Conservation (phyloP, 2,329 filamentous ascomycete genomes). For the Pyricularia pennisetigena region DNA sequence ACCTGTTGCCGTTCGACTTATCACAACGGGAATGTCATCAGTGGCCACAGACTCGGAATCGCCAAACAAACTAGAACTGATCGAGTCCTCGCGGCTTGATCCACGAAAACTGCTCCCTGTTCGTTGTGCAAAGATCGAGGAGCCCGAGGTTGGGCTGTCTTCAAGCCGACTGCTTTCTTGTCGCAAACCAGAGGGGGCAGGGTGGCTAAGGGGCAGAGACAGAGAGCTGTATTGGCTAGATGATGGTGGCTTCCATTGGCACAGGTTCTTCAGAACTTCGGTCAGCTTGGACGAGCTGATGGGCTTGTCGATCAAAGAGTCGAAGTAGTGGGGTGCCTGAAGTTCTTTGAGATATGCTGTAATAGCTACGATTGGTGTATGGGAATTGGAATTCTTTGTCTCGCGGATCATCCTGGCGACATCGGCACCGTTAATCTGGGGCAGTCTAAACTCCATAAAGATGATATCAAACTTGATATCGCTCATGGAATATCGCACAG, state of each 20-base stretch:
- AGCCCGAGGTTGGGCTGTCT: constrained; percentile 77
- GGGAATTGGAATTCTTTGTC: constrained; percentile 87
- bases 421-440: constrained; percentile 89
- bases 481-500: constrained; percentile 85
- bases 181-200: constrained; percentile 54
- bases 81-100: constrained; percentile 80
- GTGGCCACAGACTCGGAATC: constrained; percentile 71
- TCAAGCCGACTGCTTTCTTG: constrained; percentile 55
- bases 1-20: constrained; percentile 62
- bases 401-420: constrained; percentile 97
- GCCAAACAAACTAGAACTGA: constrained; percentile 79
- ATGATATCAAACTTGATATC: constrained; percentile 99
- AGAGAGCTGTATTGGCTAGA: constrained; percentile 29
- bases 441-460: constrained; percentile 93
- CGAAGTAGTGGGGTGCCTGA: constrained; percentile 90
- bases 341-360: constrained; percentile 98
- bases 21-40: constrained; percentile 68
- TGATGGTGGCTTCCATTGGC: constrained; percentile 81
- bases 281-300: constrained; percentile 86
- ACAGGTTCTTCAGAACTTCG: constrained; percentile 78
- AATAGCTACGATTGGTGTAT: constrained; percentile 92
- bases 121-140: constrained; percentile 58
- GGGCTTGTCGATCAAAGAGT: constrained; percentile 91
- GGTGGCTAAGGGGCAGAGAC: constrained; percentile 40
- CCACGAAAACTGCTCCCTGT: constrained; percentile 68